phyloP scores from a whole-genome alignment of 2,329 filamentous ascomycete genomes.

The Trichoderma sp. region DNA sequence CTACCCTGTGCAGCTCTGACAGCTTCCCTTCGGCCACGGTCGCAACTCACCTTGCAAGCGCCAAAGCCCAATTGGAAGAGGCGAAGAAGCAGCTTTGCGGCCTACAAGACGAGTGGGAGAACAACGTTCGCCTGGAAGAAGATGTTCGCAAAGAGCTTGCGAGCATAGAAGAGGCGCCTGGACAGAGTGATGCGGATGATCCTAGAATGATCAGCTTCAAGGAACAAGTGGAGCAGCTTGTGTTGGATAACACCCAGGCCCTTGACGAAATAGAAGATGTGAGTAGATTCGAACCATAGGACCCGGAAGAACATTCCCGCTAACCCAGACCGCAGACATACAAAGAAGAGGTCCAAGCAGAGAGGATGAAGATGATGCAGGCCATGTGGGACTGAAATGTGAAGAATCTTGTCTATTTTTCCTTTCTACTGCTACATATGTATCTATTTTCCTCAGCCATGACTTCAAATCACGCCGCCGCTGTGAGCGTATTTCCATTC shows the following conservation, averaged over 20 bases:
- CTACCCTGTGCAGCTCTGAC: conserved; percentile 36
- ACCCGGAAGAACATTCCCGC: not conserved
- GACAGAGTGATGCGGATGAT: not conserved
- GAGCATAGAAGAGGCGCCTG: not conserved
- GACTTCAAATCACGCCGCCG: conserved; percentile 7
- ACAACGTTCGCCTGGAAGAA: not conserved
- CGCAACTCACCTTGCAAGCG: conserved; percentile 30
- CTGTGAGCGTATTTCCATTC: conserved; percentile 15
- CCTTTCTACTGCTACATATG: conserved; percentile 8
- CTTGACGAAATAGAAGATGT: conserved; percentile 37
- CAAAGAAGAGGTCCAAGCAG: conserved; percentile 31
- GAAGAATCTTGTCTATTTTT: conserved; percentile 25
- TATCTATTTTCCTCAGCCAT: conserved; percentile 14
- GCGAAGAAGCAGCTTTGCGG: conserved; percentile 32
- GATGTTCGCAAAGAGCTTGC: not conserved
- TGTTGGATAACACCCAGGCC: conserved; percentile 27
- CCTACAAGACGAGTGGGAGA: conserved; percentile 30
- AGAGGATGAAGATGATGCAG: conserved; percentile 35
- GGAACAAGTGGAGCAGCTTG: conserved; percentile 31
- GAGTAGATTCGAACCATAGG: not conserved
- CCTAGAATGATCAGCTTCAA: conserved; percentile 25
- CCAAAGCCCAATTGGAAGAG: conserved; percentile 30
- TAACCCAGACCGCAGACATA: conserved; percentile 33
- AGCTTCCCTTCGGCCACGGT: conserved; percentile 33
- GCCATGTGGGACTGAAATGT: conserved; percentile 22